phyloP scores from a whole-genome alignment of 805 yeast species.

The Kodamaea kaohsiungensis region DNA sequence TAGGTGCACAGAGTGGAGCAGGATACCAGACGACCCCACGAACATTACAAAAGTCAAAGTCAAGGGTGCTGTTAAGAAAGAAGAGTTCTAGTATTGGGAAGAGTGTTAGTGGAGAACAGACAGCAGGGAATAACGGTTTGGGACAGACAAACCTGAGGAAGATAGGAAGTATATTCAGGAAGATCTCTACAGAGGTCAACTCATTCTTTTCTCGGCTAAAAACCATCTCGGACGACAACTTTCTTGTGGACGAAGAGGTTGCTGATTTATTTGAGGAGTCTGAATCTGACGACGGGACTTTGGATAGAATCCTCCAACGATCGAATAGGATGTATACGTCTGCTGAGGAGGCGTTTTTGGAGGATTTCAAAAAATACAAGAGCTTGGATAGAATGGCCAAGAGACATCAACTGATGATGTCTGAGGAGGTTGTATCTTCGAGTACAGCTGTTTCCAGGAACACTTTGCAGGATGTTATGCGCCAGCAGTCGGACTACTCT shows the following conservation, averaged over 20 bases:
- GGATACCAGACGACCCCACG: neutral
- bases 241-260: constrained; percentile 50
- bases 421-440: constrained; percentile 14
- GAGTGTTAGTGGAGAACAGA: neutral
- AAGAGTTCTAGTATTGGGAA: constrained; percentile 3
- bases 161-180: constrained; percentile 30
- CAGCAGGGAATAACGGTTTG: neutral
- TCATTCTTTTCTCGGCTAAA: constrained; percentile 34
- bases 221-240: constrained; percentile 49
- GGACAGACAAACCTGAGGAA: neutral
- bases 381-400: constrained; percentile 35
- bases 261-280: constrained; percentile 50
- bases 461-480: constrained; percentile 23
- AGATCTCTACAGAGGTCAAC: constrained; percentile 41
- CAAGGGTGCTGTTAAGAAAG: constrained; percentile 7
- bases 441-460: constrained; percentile 14
- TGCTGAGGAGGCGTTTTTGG: constrained; percentile 33
- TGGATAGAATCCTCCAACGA: constrained; percentile 21
- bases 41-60: constrained; percentile 2
- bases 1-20: neutral
- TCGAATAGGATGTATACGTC: constrained; percentile 22
- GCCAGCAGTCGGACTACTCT: constrained; percentile 17
- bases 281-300: constrained; percentile 30
- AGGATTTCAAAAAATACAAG: constrained; percentile 31
- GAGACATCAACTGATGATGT: constrained; percentile 16